Base-by-base conservation (phyloP, 106 monocot species). In the Alisma plantagoaquatica region DNA sequence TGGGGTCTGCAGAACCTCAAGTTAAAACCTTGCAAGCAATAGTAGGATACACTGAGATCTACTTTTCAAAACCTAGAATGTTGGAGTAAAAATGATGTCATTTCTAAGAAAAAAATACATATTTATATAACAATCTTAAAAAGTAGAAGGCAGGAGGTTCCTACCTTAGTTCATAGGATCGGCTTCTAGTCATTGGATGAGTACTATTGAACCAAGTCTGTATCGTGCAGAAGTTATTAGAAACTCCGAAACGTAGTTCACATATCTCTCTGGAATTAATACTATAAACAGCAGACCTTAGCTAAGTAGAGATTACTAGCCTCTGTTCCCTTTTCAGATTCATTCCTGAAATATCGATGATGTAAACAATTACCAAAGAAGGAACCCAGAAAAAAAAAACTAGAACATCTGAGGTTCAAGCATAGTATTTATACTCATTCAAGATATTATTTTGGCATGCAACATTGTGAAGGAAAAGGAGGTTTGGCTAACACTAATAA, bases 181-280 rank as follows among this genome's bases (percentile, higher is more conserved):
- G 60, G 24, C 81, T 82, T 69, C 81, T 69, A 1, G 81, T 77
- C 81, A 82, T 82, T 73, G 81, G 81, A 54, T 77, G 81, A 62
- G 69, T 47, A 61, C 81, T 82, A 17, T 82, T 59, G 62, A 82
- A 77, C 81, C 81, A 82, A 57, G 81, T 73, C 81, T 82, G 61
- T 50, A 62, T 31, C 42, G 28, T 32, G 27, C 26, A 41, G 17
- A 3, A 18, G 22, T 49, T 57, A 16, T 24, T 23, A 28, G 43
- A 46, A 50, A 50, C 50, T 24, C 5, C 11, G 3, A 12, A 25
- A 8, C 46, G n/a, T 20, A 47, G 22, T n/a, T 14, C n/a, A 18
- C 9, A n/a, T 18, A 20, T 9, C n/a, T 2, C 46, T 6, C n/a
- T 21, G 7, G 1, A 8, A n/a, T 18, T 47, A 20, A n/a, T 47